Evolutionary conservation across 2,329 filamentous ascomycete species (phyloP).

Genomic region (Aspergillus sp.): DNA sequence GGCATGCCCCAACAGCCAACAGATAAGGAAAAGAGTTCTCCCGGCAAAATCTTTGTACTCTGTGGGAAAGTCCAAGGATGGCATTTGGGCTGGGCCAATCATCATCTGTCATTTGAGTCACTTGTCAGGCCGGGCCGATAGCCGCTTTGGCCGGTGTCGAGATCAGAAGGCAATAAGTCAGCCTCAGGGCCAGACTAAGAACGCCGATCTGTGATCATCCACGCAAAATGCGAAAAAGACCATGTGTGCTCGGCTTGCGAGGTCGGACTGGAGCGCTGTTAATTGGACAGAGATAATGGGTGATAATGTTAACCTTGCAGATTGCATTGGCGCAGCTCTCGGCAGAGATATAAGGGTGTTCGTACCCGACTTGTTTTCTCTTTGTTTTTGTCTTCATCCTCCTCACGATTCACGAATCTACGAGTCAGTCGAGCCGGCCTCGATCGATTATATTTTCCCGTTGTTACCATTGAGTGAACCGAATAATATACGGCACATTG

Average conservation of each 20-base stretch:
- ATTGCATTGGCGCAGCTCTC: background rate
- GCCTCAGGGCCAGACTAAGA: background rate
- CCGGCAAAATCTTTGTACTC: too few species aligned
- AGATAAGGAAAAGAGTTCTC: too few species aligned
- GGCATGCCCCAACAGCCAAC: background rate
- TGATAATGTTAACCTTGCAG: background rate
- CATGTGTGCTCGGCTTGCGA: background rate
- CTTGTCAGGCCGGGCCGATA: background rate
- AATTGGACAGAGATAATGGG: background rate
- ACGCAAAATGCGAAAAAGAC: too few species aligned
- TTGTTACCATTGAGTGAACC: too few species aligned
- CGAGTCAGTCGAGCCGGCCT: background rate
- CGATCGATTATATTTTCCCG: background rate
- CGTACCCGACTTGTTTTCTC: background rate
- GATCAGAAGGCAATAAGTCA: background rate
- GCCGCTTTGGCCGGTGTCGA: background rate
- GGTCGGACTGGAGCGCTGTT: background rate
- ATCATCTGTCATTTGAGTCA: background rate
- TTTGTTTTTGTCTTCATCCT: background rate
- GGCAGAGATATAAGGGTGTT: too few species aligned
- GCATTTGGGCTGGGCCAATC: background rate
- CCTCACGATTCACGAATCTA: background rate
- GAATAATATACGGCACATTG: too few species aligned
- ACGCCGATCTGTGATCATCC: background rate
- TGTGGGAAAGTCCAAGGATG: background rate